Base-by-base conservation (phyloP, 345 rosid species). In the Corchorus capsularis region DNA sequence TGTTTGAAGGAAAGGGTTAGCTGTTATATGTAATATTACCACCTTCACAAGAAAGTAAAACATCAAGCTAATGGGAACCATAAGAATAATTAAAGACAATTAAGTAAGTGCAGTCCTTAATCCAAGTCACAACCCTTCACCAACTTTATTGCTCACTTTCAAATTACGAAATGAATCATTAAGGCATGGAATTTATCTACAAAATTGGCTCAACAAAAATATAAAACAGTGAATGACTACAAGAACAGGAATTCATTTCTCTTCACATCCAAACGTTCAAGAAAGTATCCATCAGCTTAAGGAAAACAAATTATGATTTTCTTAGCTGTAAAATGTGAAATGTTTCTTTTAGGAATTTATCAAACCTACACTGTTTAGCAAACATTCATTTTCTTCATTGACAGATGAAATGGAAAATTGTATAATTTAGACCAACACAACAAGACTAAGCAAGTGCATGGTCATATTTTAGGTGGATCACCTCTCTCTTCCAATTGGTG, bases 1-100 rank as follows among this genome's bases (percentile, higher is more conserved):
- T 87, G 84, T 34, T 16, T 55, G 45, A n/a, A 73, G 72, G 4
- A 76, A 8, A n/a, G 32, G 11, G n/a, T 62, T 19, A 62, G 43
- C 13, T 32, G 54, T 27, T 27, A 56, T 20, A 7, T 49, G 13
- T 49, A 27, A 12, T 14, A 49, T 20, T 32, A 68, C 43, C 14
- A 8, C 57, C 15, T 32, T 8, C 43, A 41, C 2, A 72, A 73
- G 8, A 43, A 45, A 32, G 1, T 13, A 59, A 72, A 43, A 27
- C 20, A 14, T 20, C 37, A 56, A 56, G 12, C 75, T 11, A 60
- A 59, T 12, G n/a, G 22, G 11, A 41, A 32, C 49, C 3, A 9
- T 32, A 66, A 66, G 45, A 46, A 27, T 11, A 66, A 66, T 7
- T 52, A 46, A 67, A 22, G 13, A 47, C 39, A 67, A 67, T 27